Evolutionary conservation across 2,329 filamentous ascomycete genomes (phyloP), one percentile per base, ranked within the genome.

Genomic region (Phaeosphaeriaceae sp.): DNA sequence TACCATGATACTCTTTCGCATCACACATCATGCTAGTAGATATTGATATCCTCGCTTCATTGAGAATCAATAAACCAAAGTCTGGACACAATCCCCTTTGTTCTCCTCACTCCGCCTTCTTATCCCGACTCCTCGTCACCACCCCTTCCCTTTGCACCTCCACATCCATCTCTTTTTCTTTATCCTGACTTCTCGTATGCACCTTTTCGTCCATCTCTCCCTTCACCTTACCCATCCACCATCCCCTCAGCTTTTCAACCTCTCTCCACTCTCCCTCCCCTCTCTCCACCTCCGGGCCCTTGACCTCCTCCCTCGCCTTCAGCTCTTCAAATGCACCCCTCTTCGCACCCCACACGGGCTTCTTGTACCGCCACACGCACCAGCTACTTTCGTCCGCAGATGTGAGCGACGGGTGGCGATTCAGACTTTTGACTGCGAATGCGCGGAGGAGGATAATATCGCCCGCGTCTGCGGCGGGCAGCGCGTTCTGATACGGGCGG

Each of bases 331-430:
- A 74, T 22, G 59, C 54, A 20, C 68, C 67, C 5, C 60, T 70
- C 49, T 68, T 68, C 10, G 51, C 55, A 0, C 71, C 73, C 72
- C 69, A 75, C 19, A 67, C 62, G 42, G 57, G 71, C 61, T 65
- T 73, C 0, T 64, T 68, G 53, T 67, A 80, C 3, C 78, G 69
- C 80, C 81, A 84, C 2, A 83, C 81, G 56, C 79, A 82, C 82
- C 82, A 84, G 2, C 72, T 74, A 53, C 79, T 81, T 48, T 78
- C 75, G 6, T 81, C 80, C 1, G 68, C 72, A 33, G 79, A 82
- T 9, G 79, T 51, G 9, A 84, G 49, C 46, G 53, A 58, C 17
- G 63, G 70, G 67, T 49, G 71, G n/a, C 71, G 64, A 48, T 80
- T 79, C 17, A 73, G 59, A 15, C 73, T 78, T 64, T 76, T 79